Evolutionary conservation across 495 filamentous ascomycete genomes (phyloP).

Genomic region (Neurospora sp.): DNA sequence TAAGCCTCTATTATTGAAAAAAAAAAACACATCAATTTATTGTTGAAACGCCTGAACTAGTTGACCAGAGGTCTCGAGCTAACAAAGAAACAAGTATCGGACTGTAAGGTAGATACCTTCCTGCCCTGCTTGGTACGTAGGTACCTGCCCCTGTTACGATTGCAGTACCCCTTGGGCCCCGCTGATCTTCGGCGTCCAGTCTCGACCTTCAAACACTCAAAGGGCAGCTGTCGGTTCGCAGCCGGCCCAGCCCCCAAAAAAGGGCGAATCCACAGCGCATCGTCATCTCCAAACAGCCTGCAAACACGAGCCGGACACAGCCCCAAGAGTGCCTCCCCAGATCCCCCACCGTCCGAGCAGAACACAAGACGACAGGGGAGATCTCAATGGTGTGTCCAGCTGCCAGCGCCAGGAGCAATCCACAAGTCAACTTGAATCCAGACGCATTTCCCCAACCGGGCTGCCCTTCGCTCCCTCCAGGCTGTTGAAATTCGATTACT

Average conservation of each 20-base stretch:
- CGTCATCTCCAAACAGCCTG: background rate
- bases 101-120: background rate
- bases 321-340: background rate
- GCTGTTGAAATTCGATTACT: background rate
- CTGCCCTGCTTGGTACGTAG: no score
- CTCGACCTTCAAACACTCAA: background rate
- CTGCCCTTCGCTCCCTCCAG: background rate
- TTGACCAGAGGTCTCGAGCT: no score
- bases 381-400: background rate
- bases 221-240: background rate
- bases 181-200: background rate
- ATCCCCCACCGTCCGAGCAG: background rate
- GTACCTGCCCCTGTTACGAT: background rate
- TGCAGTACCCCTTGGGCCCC: background rate
- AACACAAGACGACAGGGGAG: background rate
- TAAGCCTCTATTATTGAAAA: no score
- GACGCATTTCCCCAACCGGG: background rate
- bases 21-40: no score
- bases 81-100: no score
- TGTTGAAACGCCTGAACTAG: no score
- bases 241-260: background rate
- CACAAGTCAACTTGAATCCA: background rate
- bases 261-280: background rate
- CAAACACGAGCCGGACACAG: background rate
- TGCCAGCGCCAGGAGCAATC: background rate